Evolutionary conservation across 768 basidiomycete species (phyloP), one percentile per base, ranked within the genome.

Genomic region (Xerocomellus chrysenteron): DNA sequence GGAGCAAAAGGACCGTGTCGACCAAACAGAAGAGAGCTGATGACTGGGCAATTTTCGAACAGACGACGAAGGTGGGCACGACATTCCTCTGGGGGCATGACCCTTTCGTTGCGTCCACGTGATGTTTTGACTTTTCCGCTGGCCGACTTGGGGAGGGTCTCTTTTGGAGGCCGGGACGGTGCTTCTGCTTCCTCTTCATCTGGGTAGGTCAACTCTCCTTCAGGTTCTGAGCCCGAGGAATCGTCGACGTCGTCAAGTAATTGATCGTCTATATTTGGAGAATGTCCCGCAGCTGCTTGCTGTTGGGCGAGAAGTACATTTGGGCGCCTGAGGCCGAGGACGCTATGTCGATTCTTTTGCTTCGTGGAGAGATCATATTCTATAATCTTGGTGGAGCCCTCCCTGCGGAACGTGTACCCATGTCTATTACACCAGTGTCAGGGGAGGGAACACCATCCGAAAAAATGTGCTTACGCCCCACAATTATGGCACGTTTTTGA

Each of bases 361-460:
- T 94, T 96, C 2, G 71, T 49, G 7, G 91, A 78, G 33, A 98
- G 80, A 64, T 95, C 94, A 67, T 92, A 92, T 75, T 98, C 94
- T 68, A 98, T 88, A 53, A 99, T 82, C 75, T 98, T 98, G 49
- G 90, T 92, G 71, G 90, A 80, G 0, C 92, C 93, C 67, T 99
- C 97, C 72, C 93, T 98, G 51, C 95, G 88, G 74, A 90, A 93
- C 0, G 94, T 92, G 69, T 92, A 94, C 3, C 82, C 86, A 62
- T 81, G 73, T 30, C 93, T 95, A 47, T 37, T 14, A 39, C n/a
- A 47, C 43, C 4, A 60, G 9, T 39, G 21, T 63, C 40, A 64
- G 36, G n/a, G 40, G 36, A 19, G 24, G 45, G 17, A 52, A 59
- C 49, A 19, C 24, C 28, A n/a, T 17, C 24, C 32, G 46, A 56